Evolutionary conservation across 257 asterid genomes (phyloP).

Genomic region (Salvia miltiorrhiza): DNA sequence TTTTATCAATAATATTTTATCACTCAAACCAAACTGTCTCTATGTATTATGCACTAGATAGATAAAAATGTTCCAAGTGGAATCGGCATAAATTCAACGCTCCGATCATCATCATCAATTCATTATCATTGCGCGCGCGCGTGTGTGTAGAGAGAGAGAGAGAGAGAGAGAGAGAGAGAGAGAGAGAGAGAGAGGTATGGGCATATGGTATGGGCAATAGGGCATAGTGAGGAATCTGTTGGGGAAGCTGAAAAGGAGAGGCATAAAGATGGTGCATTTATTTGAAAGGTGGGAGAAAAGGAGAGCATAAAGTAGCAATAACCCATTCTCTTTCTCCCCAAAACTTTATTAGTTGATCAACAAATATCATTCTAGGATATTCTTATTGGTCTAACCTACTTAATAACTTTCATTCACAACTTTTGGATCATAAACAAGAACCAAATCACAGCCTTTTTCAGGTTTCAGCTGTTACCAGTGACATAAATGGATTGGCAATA

Average conservation of each 20-base stretch:
- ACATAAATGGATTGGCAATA: not conserved
- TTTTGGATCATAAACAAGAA: not conserved
- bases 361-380: not conserved
- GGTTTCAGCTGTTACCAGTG: not conserved
- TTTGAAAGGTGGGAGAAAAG: constrained; percentile 13
- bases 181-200: too few species aligned
- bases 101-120: too few species aligned
- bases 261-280: not conserved
- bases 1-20: too few species aligned
- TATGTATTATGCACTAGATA: too few species aligned
- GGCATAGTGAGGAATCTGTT: not conserved
- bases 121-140: too few species aligned
- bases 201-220: too few species aligned
- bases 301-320: constrained; percentile 2
- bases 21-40: too few species aligned
- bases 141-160: not conserved
- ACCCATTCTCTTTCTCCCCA: not conserved
- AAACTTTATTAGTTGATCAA: not conserved
- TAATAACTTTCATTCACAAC: not conserved
- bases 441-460: not conserved
- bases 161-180: not conserved
- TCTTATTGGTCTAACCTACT: not conserved
- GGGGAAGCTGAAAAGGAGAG: not conserved
- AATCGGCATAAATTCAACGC: too few species aligned
- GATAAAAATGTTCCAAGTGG: too few species aligned